phyloP scores from a whole-genome alignment of 2,329 filamentous ascomycete genomes.

The Alternaria sp. region DNA sequence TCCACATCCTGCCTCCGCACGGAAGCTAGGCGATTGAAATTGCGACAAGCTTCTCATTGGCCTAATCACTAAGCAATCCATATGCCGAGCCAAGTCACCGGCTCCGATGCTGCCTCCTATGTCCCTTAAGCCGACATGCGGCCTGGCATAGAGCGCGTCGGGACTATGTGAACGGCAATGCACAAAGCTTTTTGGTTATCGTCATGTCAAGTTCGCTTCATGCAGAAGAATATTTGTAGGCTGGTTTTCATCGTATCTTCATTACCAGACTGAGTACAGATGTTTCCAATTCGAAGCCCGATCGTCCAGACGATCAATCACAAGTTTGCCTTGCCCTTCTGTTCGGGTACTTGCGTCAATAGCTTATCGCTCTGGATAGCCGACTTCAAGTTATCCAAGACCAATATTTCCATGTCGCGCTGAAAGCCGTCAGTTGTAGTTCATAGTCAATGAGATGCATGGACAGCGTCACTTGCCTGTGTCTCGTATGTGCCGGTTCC shows the following conservation, averaged over 20 bases:
- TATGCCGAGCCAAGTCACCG: neutral
- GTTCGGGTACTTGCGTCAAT: conserved; percentile 67
- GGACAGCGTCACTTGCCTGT: conserved; percentile 49
- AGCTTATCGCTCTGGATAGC: conserved; percentile 64
- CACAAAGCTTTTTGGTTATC: neutral
- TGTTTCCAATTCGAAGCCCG: neutral
- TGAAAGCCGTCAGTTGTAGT: conserved; percentile 21
- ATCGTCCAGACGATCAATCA: conserved; percentile 7
- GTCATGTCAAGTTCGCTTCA: neutral
- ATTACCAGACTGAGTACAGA: neutral
- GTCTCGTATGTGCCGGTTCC: conserved; percentile 67
- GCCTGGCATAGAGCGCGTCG: neutral
- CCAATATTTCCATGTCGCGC: conserved; percentile 66
- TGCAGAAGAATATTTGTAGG: neutral
- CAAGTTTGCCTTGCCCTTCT: conserved; percentile 53
- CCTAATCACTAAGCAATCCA: neutral
- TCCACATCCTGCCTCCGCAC: conserved; percentile 5
- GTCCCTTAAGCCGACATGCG: neutral
- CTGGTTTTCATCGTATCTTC: neutral
- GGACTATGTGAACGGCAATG: neutral
- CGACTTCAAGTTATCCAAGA: conserved; percentile 63
- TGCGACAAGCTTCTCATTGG: neutral
- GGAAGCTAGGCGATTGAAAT: neutral
- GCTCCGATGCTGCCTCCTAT: neutral
- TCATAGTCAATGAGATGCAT: neutral